Percentiles rank a stretch among this genome's conserved stretches.
These are phyloP conservation scores for Ophiostoma himal-ulmi DNA, from an alignment of 2,329 filamentous ascomycete species.

Conservation along the genomic window DNA sequence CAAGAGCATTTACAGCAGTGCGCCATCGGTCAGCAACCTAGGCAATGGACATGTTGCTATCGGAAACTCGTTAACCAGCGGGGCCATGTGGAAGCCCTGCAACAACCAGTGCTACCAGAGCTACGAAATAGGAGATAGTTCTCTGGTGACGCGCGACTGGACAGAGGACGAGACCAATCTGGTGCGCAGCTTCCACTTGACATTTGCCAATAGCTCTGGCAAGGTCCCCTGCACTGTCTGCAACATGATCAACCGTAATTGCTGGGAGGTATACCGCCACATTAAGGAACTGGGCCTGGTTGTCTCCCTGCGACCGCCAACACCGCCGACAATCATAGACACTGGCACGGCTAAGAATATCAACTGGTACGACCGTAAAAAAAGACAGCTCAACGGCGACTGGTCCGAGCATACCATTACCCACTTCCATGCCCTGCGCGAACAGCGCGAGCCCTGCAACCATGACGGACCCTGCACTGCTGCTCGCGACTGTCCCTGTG, in stretches of 20 bases:
- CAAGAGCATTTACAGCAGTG: background rate
- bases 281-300: slow-evolving; percentile 38
- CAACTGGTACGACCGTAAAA: slow-evolving; percentile 51
- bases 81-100: slow-evolving; percentile 30
- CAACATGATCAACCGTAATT: slow-evolving; percentile 46
- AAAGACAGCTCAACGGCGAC: slow-evolving; percentile 49
- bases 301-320: slow-evolving; percentile 30
- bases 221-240: slow-evolving; percentile 46
- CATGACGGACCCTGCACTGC: slow-evolving; percentile 63
- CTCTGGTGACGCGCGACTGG: slow-evolving; percentile 40
- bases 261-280: slow-evolving; percentile 47
- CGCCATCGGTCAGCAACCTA: background rate
- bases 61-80: background rate
- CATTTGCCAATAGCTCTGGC: slow-evolving; percentile 39
- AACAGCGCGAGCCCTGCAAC: slow-evolving; percentile 58
- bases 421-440: slow-evolving; percentile 51
- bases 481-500: slow-evolving; percentile 56
- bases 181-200: slow-evolving; percentile 43
- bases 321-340: slow-evolving; percentile 27
- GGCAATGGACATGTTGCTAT: background rate
- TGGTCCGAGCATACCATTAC: slow-evolving; percentile 52
- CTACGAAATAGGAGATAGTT: slow-evolving; percentile 32
- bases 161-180: slow-evolving; percentile 44
- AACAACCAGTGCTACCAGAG: slow-evolving; percentile 41
- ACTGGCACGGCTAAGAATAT: slow-evolving; percentile 41